Evolutionary conservation across 1,284 basidiomycete species (phyloP).

Genomic region (Caloboletus firmus): DNA sequence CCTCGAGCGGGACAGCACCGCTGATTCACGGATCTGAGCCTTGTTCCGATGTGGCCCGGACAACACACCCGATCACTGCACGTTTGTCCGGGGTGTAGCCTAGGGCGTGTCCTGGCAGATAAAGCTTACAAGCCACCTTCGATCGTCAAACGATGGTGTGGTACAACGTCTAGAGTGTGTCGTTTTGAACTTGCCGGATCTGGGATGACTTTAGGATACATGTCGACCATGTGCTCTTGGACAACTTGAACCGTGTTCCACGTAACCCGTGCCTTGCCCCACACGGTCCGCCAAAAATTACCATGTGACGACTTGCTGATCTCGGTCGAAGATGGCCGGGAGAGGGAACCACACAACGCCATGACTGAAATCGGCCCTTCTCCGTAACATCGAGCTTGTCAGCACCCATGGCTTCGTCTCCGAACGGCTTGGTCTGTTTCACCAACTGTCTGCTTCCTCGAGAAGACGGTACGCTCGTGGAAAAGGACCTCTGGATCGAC

Average conservation of each 20-base stretch:
- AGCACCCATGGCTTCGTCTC: constrained; percentile 31
- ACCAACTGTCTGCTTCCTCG: constrained; percentile 78
- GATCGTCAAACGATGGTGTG: neutral
- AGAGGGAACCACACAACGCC: neutral
- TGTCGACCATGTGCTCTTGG: constrained; percentile 10
- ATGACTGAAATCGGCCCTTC: constrained; percentile 5
- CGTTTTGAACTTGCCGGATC: neutral
- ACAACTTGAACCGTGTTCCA: neutral
- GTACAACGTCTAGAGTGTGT: neutral
- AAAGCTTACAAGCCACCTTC: neutral
- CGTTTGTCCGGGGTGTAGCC: neutral
- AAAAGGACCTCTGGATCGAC: constrained; percentile 78
- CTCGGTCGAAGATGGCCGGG: neutral
- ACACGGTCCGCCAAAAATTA: constrained; percentile 3
- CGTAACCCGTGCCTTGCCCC: neutral
- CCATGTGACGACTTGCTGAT: constrained; percentile 17
- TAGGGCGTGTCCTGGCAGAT: too few species aligned
- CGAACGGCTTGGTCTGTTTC: constrained; percentile 76
- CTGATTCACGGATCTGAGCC: neutral
- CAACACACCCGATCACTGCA: constrained; percentile 3
- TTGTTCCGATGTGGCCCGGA: constrained; percentile 14
- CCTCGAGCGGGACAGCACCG: too few species aligned
- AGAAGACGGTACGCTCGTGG: constrained; percentile 70
- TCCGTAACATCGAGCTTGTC: constrained; percentile 7
- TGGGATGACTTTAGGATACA: neutral